Evolutionary conservation across 2,329 filamentous ascomycete genomes (phyloP), one percentile per base, ranked within the genome.

Genomic region (Calonectria pauciramosa): DNA sequence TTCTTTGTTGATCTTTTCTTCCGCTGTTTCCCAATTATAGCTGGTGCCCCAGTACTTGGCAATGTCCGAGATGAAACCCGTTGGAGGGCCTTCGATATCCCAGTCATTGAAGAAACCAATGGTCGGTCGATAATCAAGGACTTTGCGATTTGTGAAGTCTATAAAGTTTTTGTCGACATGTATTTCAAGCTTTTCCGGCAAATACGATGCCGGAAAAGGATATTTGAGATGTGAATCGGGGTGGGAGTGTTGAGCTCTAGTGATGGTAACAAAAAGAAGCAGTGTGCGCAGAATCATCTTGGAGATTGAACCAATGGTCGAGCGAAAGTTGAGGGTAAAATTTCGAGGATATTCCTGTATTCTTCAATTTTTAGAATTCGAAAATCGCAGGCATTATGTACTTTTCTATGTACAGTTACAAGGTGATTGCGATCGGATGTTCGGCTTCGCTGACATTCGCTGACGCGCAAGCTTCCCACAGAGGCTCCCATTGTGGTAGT

Each of bases 261-360:
- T 18, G 7, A 56, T n/a, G 18, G 52, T 18, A 5, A 28, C 7
- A 11, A 34, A 56, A 11, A 56, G 4, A 16, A 56, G 52, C 5
- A 56, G 30, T 7, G 52, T 20, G n/a, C 9, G 28, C 9, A 56
- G 16, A 56, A 56, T 30, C 52, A 56, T 56, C 11, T n/a, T 56
- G 11, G 44, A 11, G 44, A 47, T 11, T 23, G 18, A n/a, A 56
- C 28, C 3, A 4, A 32, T 26, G 11, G 6, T 14, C 3, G 13
- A 30, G 23, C 14, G 5, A 5, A 16, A 36, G 9, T 44, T 20
- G 32, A 4, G 3, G 30, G n/a, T 18, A 10, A 20, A 32, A 54
- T 3, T 7, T 2, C 10, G 3, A 6, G 2, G 2, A 26, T 11
- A n/a, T n/a, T n/a, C n/a, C 23, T 16, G 5, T 4, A 10, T 4